These are phyloP conservation scores for Boletellus ananas DNA, from an alignment of 768 basidiomycete genomes.

Conservation along the genomic window DNA sequence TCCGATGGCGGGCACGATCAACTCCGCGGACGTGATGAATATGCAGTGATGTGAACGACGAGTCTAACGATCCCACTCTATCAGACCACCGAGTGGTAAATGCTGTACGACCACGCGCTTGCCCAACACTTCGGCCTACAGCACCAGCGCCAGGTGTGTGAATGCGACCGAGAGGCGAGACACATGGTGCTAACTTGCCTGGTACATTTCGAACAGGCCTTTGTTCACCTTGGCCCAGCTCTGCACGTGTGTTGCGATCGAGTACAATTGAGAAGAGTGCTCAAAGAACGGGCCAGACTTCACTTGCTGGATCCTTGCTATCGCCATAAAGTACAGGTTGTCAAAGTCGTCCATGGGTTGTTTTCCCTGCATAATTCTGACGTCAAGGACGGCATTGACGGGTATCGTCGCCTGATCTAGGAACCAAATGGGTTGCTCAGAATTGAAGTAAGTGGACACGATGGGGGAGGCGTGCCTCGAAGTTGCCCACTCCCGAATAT, in stretches of 20 bases:
- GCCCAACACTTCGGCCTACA: slow-evolving; percentile 81
- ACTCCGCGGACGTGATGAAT: slow-evolving; percentile 16
- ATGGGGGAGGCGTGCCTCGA: slow-evolving; percentile 47
- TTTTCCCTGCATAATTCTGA: slow-evolving; percentile 35
- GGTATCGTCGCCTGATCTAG: slow-evolving; percentile 62
- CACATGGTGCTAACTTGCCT: slow-evolving; percentile 41
- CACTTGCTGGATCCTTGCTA: slow-evolving; percentile 74
- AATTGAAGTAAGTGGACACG: neutral
- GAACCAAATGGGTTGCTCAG: neutral
- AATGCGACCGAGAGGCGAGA: neutral
- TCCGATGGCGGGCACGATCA: slow-evolving; percentile 2
- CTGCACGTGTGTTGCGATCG: slow-evolving; percentile 84
- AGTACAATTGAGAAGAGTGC: slow-evolving; percentile 85
- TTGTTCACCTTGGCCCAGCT: slow-evolving; percentile 88
- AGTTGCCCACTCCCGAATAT: slow-evolving; percentile 90
- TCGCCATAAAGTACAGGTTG: slow-evolving; percentile 79
- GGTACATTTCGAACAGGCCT: slow-evolving; percentile 95
- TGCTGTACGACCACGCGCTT: slow-evolving; percentile 98
- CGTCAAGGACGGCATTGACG: slow-evolving; percentile 59
- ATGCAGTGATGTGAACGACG: neutral
- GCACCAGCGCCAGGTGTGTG: slow-evolving; percentile 1
- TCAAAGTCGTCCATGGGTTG: slow-evolving; percentile 32
- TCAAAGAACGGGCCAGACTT: slow-evolving; percentile 89
- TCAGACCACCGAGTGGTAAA: slow-evolving; percentile 76
- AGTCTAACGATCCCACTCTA: slow-evolving; percentile 56